Evolutionary conservation across 345 rosid genomes (phyloP).

Genomic region (Carallia brachiata): DNA sequence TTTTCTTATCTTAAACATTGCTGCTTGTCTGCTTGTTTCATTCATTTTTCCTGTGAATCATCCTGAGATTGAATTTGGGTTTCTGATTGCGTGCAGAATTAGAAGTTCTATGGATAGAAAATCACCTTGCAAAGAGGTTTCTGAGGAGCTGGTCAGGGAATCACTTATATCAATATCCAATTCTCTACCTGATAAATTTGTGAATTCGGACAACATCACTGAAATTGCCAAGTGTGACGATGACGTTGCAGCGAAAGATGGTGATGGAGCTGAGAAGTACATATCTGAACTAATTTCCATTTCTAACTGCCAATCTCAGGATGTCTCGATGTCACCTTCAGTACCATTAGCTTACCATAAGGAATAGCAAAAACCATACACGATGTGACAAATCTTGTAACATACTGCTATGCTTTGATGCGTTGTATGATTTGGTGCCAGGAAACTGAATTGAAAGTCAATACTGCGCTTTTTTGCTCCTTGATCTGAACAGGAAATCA

Average conservation of each 20-base stretch:
- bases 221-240: not conserved
- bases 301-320: constrained; percentile 8
- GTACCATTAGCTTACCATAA: not conserved
- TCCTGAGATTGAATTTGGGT: no score
- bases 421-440: not conserved
- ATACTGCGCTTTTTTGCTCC: no score
- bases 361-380: not conserved
- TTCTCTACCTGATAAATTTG: constrained; percentile 12
- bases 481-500: no score
- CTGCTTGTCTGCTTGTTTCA: no score
- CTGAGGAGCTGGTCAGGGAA: constrained; percentile 25
- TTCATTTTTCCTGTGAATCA: no score
- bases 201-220: not conserved
- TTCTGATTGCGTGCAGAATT: no score
- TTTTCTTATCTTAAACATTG: no score
- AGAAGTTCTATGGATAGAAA: constrained; percentile 12
- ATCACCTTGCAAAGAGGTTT: constrained; percentile 10
- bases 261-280: constrained; percentile 15
- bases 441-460: no score
- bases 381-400: not conserved
- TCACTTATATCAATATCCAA: constrained; percentile 25
- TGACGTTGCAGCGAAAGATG: not conserved
- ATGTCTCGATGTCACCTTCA: not conserved
- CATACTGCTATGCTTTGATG: not conserved
- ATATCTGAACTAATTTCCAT: constrained; percentile 28